Evolutionary conservation across 2,329 filamentous ascomycete species (phyloP).

Genomic region (Aspergillus pseudonomiae): DNA sequence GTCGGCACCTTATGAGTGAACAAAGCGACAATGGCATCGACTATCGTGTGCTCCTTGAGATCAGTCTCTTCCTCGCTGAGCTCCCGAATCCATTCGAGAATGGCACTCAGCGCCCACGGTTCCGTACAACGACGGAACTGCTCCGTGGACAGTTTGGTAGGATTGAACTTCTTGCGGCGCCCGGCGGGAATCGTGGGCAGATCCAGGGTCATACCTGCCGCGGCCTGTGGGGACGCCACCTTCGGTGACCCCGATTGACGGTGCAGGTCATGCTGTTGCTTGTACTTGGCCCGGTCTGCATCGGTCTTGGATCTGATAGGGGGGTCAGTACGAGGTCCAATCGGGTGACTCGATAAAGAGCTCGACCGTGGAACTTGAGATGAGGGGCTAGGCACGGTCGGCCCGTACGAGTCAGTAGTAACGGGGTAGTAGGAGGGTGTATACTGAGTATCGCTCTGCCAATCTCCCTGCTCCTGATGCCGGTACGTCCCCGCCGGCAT

Average conservation of each 20-base stretch:
- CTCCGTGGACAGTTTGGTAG: constrained; percentile 74
- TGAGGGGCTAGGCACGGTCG: constrained; percentile 45
- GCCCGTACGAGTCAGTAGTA: constrained; percentile 57
- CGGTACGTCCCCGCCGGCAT: constrained; percentile 63
- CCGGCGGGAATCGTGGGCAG: constrained; percentile 80
- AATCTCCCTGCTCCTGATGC: constrained; percentile 49
- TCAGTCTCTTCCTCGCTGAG: constrained; percentile 92
- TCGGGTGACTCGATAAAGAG: constrained; percentile 80
- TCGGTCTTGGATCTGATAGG: constrained; percentile 95
- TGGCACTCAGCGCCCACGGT: constrained; percentile 90
- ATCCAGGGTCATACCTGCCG: constrained; percentile 67
- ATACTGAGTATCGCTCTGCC: constrained; percentile 40
- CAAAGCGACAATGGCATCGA: constrained; percentile 82
- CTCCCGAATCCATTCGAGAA: constrained; percentile 82
- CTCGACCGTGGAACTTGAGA: constrained; percentile 69
- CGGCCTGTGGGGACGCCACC: constrained; percentile 54
- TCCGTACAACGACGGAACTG: constrained; percentile 86
- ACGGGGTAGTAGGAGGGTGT: constrained; percentile 39
- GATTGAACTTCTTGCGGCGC: constrained; percentile 80
- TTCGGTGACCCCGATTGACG: constrained; percentile 45
- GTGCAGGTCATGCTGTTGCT: constrained; percentile 57
- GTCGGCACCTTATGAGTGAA: constrained; percentile 96
- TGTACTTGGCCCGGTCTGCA: constrained; percentile 66
- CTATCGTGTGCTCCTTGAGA: constrained; percentile 79
- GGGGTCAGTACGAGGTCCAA: constrained; percentile 74